These are phyloP conservation scores for Barnettozyma salicaria DNA, from an alignment of 805 yeast genomes.

Conservation along the genomic window DNA sequence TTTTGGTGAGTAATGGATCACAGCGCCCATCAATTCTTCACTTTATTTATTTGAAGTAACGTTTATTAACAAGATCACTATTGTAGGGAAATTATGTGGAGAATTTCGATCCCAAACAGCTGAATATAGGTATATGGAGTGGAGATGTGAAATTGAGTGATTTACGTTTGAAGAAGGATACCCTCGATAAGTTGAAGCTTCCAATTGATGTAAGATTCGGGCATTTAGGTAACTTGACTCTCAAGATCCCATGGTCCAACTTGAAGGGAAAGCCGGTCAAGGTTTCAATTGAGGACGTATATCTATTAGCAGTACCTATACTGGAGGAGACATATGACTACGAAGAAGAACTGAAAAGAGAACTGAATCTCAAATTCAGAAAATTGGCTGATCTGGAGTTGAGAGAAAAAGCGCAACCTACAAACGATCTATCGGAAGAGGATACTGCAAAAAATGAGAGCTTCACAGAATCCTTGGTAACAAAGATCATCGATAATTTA, in stretches of 20 bases:
- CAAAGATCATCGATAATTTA: constrained; percentile 87
- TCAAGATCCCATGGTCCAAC: constrained; percentile 97
- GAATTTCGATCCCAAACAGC: constrained; percentile 90
- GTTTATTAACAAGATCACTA: constrained; percentile 1
- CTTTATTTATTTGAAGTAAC: background rate
- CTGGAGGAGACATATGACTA: constrained; percentile 46
- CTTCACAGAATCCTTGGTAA: constrained; percentile 78
- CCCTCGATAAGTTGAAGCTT: constrained; percentile 76
- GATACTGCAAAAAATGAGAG: constrained; percentile 57
- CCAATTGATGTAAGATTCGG: constrained; percentile 90
- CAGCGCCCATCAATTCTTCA: background rate
- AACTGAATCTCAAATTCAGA: constrained; percentile 60
- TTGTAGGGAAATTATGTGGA: constrained; percentile 67
- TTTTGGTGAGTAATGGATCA: constrained; percentile 31
- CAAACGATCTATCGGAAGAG: constrained; percentile 29
- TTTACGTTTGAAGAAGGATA: constrained; percentile 76
- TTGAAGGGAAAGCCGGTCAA: constrained; percentile 89
- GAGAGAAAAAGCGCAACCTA: constrained; percentile 39
- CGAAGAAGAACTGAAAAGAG: constrained; percentile 51
- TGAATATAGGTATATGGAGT: constrained; percentile 95
- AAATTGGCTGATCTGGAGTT: constrained; percentile 60
- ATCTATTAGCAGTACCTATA: constrained; percentile 73
- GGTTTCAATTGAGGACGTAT: constrained; percentile 79
- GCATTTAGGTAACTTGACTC: constrained; percentile 77
- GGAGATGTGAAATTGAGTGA: constrained; percentile 89